Base-by-base conservation (phyloP, 805 yeast genomes). In the Zygoascus ofunaensis region DNA sequence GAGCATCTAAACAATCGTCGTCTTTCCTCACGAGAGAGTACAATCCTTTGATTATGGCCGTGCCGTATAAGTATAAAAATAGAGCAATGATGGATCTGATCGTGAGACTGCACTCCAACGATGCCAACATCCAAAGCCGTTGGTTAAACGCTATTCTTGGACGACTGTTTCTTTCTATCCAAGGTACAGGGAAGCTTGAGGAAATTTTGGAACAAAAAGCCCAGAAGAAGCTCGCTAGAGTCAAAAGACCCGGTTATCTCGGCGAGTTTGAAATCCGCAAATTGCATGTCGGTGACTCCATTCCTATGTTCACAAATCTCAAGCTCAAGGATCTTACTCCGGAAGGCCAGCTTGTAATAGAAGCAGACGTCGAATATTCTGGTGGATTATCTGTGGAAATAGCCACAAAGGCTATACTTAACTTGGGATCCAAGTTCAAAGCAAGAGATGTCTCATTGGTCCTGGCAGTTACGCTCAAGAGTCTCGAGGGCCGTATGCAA, bases 61-160 rank as follows among this genome's bases (percentile, higher is more conserved):
- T 74, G 48, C 77, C 96, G 0, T 66, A 82, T 33, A 86, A 82
- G 56, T 80, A 79, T 55, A 73, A 72, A 33, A 84, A 94, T 0
- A 66, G 72, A 2, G 85, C 87, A 56, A 76, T 83, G 71, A 71
- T 86, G 43, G 76, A 74, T 40, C 66, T 92, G 49, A 83, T 87
- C 43, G 87, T 82, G 52, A 74, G 81, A 1, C 62, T 89, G 34
- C 83, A 89, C 57, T 80, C 94, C 1, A 76, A 89, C 0, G 94
- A 85, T 54, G 87, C 86, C 1, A 92, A 87, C 55, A 62, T 82
- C 23, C 82, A 85, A 19, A 79, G 94, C 0, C 79, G 84, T 56
- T 92, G 97, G 98, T 61, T 92, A 19, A 92, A 92, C 62, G 96
- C 95, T 0, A 49, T 89, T 2, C 52, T 84, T 12, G 97, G 97